These are phyloP conservation scores for Wickerhamomyces tratensis DNA, from an alignment of 805 yeast species.

Conservation along the genomic window DNA sequence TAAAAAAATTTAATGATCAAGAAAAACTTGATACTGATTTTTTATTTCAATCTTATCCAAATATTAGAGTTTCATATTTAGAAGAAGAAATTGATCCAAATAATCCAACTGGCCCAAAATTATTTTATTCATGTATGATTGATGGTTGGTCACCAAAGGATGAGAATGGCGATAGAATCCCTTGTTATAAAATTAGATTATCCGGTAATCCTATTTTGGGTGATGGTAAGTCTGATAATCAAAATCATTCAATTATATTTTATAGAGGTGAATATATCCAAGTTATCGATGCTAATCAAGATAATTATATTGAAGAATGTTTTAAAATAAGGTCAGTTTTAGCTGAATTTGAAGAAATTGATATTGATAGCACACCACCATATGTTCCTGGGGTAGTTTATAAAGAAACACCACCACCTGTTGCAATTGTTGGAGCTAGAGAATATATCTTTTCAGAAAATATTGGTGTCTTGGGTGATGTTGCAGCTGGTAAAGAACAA, in stretches of 20 bases:
- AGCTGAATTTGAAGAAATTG: slow-evolving; percentile 84
- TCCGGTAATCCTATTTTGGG: slow-evolving; percentile 95
- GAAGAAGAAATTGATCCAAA: slow-evolving; percentile 29
- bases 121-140: slow-evolving; percentile 57
- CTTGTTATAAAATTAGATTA: slow-evolving; percentile 55
- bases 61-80: slow-evolving; percentile 44
- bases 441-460: slow-evolving; percentile 92
- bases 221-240: slow-evolving; percentile 95
- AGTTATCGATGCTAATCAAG: slow-evolving; percentile 94
- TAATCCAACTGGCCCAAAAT: slow-evolving; percentile 17
- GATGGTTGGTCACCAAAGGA: slow-evolving; percentile 47
- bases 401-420: slow-evolving; percentile 37
- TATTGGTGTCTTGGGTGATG: slow-evolving; percentile 87
- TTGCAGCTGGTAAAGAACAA: slow-evolving; percentile 96
- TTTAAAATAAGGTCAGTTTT: slow-evolving; percentile 79
- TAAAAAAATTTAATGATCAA: slow-evolving; percentile 48
- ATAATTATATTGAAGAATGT: slow-evolving; percentile 91
- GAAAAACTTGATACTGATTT: slow-evolving; percentile 64
- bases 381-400: slow-evolving; percentile 50
- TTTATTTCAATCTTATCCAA: slow-evolving; percentile 66
- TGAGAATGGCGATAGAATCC: slow-evolving; percentile 50
- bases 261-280: slow-evolving; percentile 93
- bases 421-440: slow-evolving; percentile 91
- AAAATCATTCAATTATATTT: slow-evolving; percentile 78
- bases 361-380: slow-evolving; percentile 36